phyloP scores from a whole-genome alignment of 805 yeast genomes.

The Candida cerambycidarum region DNA sequence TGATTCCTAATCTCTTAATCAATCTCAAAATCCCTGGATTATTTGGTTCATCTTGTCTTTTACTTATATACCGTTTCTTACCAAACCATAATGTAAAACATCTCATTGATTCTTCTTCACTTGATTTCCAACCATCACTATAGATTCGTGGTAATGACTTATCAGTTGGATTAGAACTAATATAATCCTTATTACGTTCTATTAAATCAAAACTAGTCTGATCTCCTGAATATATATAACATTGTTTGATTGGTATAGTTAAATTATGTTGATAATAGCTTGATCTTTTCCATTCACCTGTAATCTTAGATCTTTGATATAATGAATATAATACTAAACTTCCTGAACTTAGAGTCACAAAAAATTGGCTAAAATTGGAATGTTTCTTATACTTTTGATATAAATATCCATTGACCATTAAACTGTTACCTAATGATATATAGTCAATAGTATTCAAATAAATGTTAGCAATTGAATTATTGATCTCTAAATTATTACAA shows the following conservation, averaged over 20 bases:
- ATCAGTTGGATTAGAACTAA: constrained; percentile 52
- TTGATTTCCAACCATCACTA: constrained; percentile 79
- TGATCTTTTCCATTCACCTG: constrained; percentile 45
- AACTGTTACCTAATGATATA: constrained; percentile 56
- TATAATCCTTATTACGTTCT: constrained; percentile 44
- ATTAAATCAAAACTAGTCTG: constrained; percentile 58
- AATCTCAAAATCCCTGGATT: constrained; percentile 47
- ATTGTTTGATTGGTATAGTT: constrained; percentile 60
- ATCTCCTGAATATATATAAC: constrained; percentile 76
- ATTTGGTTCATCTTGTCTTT: constrained; percentile 18
- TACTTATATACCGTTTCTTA: constrained; percentile 48
- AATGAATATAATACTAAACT: constrained; percentile 57
- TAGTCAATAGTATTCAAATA: constrained; percentile 54
- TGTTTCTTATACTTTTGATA: constrained; percentile 72
- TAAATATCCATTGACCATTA: constrained; percentile 64
- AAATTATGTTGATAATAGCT: constrained; percentile 52
- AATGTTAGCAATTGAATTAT: constrained; percentile 53
- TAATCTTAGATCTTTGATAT: constrained; percentile 45
- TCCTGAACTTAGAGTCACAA: constrained; percentile 70
- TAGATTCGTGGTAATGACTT: constrained; percentile 69
- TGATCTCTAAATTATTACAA: constrained; percentile 48
- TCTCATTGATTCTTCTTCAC: constrained; percentile 72
- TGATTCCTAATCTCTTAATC: constrained; percentile 58
- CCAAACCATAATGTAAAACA: constrained; percentile 88
- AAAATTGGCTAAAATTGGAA: constrained; percentile 59